Percentiles rank a stretch among this genome's conserved stretches.
Evolutionary conservation across 768 basidiomycete genomes (phyloP).

Genomic region (Leccinum truebloodii): DNA sequence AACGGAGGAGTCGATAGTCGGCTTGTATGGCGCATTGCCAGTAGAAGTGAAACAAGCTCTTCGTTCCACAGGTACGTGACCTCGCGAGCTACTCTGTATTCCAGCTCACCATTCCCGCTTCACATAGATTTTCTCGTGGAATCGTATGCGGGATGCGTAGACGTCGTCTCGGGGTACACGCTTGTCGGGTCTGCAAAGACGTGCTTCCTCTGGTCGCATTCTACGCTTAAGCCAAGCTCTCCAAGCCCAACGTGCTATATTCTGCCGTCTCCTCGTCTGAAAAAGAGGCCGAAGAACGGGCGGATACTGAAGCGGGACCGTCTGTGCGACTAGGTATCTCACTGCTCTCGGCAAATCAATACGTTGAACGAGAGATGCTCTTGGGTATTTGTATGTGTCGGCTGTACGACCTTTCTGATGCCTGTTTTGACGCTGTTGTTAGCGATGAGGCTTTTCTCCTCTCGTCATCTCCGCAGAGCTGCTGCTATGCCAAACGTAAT

Average conservation of each 20-base stretch:
- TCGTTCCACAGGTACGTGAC: constrained; percentile 56
- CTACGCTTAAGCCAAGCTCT: constrained; percentile 62
- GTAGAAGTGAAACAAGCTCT: constrained; percentile 74
- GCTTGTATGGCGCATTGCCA: constrained; percentile 70
- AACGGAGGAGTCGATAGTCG: constrained; percentile 67
- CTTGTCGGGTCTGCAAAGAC: too few relatives aligned
- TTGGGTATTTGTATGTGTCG: constrained; percentile 60
- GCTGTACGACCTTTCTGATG: neutral
- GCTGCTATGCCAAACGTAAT: constrained; percentile 69
- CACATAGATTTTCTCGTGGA: constrained; percentile 28
- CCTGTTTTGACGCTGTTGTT: constrained; percentile 14
- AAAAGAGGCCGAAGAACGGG: constrained; percentile 22
- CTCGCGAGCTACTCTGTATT: neutral
- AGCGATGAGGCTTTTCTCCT: constrained; percentile 68
- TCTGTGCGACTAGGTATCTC: constrained; percentile 16
- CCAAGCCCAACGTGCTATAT: constrained; percentile 75
- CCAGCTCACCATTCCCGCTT: neutral
- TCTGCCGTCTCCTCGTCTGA: constrained; percentile 55
- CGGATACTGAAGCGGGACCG: constrained; percentile 5
- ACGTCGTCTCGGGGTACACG: too few relatives aligned
- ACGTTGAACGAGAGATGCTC: constrained; percentile 58
- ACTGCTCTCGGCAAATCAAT: constrained; percentile 39
- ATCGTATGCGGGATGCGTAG: too few relatives aligned
- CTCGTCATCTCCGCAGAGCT: constrained; percentile 53
- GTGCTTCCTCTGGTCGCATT: constrained; percentile 12